Conservation (phyloP, 768 basidiomycete genomes). For the Boletus subcaerulescens region DNA sequence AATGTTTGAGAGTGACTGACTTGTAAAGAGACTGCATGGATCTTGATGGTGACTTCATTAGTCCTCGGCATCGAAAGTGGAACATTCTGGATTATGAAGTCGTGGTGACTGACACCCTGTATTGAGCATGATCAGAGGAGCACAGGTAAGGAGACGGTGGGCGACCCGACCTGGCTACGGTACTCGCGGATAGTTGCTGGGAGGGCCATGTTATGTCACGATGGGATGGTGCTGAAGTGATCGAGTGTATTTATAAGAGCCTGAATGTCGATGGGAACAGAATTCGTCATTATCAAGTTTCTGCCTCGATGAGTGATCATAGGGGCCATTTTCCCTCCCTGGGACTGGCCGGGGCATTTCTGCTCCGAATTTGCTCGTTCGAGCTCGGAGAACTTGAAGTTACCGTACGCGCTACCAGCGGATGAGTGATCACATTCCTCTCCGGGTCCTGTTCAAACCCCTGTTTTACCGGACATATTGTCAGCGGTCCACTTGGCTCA, state of each 20-base stretch:
- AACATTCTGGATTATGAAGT: constrained; percentile 26
- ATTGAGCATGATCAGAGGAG: not conserved
- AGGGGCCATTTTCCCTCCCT: too few relatives aligned
- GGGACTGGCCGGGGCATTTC: too few relatives aligned
- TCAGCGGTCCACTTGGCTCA: too few relatives aligned
- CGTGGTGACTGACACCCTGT: constrained; percentile 26
- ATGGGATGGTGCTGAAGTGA: not conserved
- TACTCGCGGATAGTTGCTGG: constrained; percentile 16
- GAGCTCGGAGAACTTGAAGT: too few relatives aligned
- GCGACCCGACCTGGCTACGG: constrained; percentile 8
- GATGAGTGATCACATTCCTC: too few relatives aligned
- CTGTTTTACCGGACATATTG: too few relatives aligned
- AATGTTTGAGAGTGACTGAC: constrained; percentile 15
- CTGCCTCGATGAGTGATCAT: too few relatives aligned
- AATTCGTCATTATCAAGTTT: too few relatives aligned
- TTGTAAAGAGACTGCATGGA: constrained; percentile 56
- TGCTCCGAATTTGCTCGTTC: too few relatives aligned
- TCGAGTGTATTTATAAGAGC: not conserved
- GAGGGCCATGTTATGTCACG: constrained; percentile 8
- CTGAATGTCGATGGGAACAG: too few relatives aligned
- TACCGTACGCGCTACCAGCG: too few relatives aligned
- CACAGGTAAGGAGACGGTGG: not conserved
- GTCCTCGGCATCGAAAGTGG: constrained; percentile 36
- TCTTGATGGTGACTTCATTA: constrained; percentile 52
- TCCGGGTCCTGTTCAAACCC: too few relatives aligned